Conservation (phyloP, 495 filamentous ascomycete species). For the Lineolata rhizophorae region DNA sequence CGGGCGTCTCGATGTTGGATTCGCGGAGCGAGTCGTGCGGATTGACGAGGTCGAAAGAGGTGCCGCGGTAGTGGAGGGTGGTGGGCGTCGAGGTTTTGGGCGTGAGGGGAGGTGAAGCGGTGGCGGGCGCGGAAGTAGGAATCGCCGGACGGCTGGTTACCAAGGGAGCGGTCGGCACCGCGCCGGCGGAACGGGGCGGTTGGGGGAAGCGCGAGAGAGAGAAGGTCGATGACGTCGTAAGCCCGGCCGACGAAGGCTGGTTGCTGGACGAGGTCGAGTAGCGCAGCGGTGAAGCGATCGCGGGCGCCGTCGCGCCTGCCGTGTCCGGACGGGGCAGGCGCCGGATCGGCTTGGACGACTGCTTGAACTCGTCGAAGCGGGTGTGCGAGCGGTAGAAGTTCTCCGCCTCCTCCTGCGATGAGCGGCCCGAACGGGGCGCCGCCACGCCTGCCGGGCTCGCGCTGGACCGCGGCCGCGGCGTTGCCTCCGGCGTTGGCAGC, state of each 20-base stretch:
- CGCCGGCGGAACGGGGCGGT: slow-evolving; percentile 6
- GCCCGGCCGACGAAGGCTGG: slow-evolving; percentile 1
- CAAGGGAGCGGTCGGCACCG: slow-evolving; percentile 3
- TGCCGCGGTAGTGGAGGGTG: slow-evolving; percentile 12
- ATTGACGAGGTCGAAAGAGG: slow-evolving; percentile 16
- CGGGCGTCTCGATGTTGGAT: slow-evolving; percentile 12
- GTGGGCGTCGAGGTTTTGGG: too few relatives aligned
- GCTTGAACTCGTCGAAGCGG: slow-evolving; percentile 1
- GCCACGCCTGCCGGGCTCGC: too few relatives aligned
- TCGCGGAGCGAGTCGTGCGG: slow-evolving; percentile 12
- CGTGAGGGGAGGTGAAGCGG: slow-evolving; percentile 10
- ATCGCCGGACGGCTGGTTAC: slow-evolving; percentile 4
- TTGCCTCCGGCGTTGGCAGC: neutral
- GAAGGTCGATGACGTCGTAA: slow-evolving; percentile 7
- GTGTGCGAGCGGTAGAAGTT: too few relatives aligned
- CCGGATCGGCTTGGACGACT: slow-evolving; percentile 10
- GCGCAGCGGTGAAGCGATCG: slow-evolving; percentile 3
- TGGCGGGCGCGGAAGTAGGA: slow-evolving; percentile 8
- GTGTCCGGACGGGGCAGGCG: slow-evolving; percentile 6
- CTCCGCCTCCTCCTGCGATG: neutral
- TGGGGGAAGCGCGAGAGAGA: slow-evolving; percentile 12
- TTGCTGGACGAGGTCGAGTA: slow-evolving; percentile 3
- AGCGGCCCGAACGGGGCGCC: neutral
- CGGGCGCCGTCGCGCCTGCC: neutral
- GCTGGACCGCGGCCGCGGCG: too few relatives aligned